Evolutionary conservation across 371 early-diverging fungal species (phyloP), one percentile per base, ranked within the genome.

Genomic region (Nosema muscidifuracis): DNA sequence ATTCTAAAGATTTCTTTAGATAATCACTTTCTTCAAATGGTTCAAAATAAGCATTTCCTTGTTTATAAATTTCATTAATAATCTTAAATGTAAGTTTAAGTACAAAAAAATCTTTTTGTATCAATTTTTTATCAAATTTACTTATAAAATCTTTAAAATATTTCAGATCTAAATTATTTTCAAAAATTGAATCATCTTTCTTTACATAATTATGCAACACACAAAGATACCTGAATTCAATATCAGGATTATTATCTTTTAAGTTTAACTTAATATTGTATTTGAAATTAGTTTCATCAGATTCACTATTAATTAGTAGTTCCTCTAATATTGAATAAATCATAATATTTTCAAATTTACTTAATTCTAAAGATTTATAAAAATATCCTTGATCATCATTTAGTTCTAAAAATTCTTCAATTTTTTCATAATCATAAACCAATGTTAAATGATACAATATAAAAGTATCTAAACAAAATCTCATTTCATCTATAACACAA

Each of bases 11-110:
- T 13, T 30, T 31, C 10, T 56, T 18, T 9, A 4, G 9, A 56
- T 30, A 56, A 3, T 56, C 24, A 31, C 56, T 56, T 28, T 56
- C 56, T 56, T 56, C 56, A 56, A 56, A 56, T 26, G 56, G 56
- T 31, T 56, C 56, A 56, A 34, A 57, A 62, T 4, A 63, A 12
- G 9, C 47, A n/a, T n/a, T 20, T 10, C 20, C 13, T 9, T 40
- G 40, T n/a, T 47, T 47, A 47, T 47, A 47, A 12, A 47, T n/a
- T n/a, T 47, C 47, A 47, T 47, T 47, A 4, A 47, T 47, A n/a
- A 47, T 47, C n/a, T 47, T 47, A 47, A 47, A 47, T 12, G n/a
- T 47, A 13, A 47, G 4, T 47, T 47, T 47, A 4, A n/a, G n/a
- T 6, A 47, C 47, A n/a, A 47, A 47, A 10, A 4, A 10, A 20